A percentile compares a stretch with the other conserved stretches of the same genome.
phyloP scores from a whole-genome alignment of 371 early-diverging fungal genomes.

The Mucor lusitanicus region DNA sequence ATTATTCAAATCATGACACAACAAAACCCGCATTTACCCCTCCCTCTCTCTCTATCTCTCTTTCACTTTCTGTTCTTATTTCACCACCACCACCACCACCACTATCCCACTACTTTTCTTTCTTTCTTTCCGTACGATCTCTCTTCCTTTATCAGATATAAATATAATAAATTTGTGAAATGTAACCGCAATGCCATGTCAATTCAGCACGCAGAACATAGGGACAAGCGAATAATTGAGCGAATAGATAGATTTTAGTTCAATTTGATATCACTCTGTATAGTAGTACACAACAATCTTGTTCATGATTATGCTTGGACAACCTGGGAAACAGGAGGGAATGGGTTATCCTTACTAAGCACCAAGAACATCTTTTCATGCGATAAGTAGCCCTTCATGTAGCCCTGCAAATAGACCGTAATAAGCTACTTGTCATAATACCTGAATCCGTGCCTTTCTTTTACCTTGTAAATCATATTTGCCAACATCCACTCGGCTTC shows the following conservation, averaged over 20 bases:
- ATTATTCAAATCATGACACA: neutral
- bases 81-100: neutral
- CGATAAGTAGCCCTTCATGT: slow-evolving; percentile 85
- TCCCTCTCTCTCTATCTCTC: neutral
- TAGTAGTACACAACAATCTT: no score
- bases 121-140: neutral
- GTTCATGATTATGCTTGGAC: slow-evolving; percentile 17
- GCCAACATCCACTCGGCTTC: slow-evolving; percentile 66
- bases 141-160: no score
- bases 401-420: slow-evolving; percentile 51
- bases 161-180: no score
- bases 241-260: no score
- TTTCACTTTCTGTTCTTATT: neutral
- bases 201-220: no score
- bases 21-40: neutral
- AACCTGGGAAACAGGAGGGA: slow-evolving; percentile 57
- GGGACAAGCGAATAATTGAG: no score
- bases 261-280: no score
- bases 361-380: slow-evolving; percentile 80
- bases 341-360: slow-evolving; percentile 75
- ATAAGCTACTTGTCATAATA: neutral
- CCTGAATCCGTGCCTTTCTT: no score
- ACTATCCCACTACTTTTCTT: neutral
- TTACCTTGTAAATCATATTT: slow-evolving; percentile 78
- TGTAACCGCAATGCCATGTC: no score